These are phyloP conservation scores for Aureobasidium mangrovei DNA, from an alignment of 2,329 filamentous ascomycete genomes.

Conservation along the genomic window DNA sequence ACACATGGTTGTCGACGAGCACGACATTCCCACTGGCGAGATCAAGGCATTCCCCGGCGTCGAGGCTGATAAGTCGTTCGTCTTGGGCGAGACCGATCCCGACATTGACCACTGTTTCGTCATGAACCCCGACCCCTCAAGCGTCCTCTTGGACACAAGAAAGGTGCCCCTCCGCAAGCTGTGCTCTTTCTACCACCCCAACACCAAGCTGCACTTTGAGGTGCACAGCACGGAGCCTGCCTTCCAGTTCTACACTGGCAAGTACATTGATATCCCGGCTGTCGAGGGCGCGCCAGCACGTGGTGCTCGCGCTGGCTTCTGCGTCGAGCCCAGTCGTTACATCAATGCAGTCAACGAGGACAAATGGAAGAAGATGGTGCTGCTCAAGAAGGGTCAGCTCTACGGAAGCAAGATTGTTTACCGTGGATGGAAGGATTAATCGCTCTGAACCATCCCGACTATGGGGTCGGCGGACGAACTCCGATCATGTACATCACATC, in stretches of 20 bases:
- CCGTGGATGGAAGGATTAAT: conserved; percentile 63
- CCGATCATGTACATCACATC: too few relatives aligned
- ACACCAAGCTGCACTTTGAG: conserved; percentile 70
- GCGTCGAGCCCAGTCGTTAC: conserved; percentile 83
- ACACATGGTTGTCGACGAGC: conserved; percentile 66
- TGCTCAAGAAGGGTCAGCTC: conserved; percentile 74
- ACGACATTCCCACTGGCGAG: conserved; percentile 63
- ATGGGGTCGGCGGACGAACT: too few relatives aligned
- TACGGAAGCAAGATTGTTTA: conserved; percentile 80
- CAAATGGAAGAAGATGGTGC: conserved; percentile 67
- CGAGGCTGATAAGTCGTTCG: conserved; percentile 58
- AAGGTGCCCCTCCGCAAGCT: conserved; percentile 54
- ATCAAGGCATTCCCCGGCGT: conserved; percentile 59
- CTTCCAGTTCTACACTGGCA: conserved; percentile 95
- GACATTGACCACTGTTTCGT: conserved; percentile 89
- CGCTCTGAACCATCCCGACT: background rate
- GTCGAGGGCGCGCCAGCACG: conserved; percentile 52
- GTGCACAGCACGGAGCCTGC: conserved; percentile 86
- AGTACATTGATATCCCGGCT: conserved; percentile 65
- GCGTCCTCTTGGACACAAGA: conserved; percentile 44
- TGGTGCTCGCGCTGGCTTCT: conserved; percentile 67
- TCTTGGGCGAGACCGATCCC: conserved; percentile 60
- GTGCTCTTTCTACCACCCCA: conserved; percentile 64
- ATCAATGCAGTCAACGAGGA: conserved; percentile 80
- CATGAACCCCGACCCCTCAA: conserved; percentile 53